Base-by-base conservation (phyloP, 2,329 filamentous ascomycete genomes). In the Ceratocystis huliohia region DNA sequence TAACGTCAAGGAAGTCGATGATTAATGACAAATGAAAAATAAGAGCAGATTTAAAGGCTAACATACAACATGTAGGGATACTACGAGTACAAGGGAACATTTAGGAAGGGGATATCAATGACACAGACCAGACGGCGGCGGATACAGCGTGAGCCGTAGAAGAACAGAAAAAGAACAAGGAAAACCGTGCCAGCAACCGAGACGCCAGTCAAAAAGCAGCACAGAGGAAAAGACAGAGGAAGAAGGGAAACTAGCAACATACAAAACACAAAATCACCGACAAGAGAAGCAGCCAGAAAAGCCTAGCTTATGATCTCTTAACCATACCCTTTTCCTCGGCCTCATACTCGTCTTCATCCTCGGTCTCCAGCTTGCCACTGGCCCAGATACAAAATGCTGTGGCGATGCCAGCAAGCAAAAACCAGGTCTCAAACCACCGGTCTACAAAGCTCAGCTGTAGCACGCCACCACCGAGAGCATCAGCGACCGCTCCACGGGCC, bases 351-450 rank as follows among this genome's bases (percentile, higher is more conserved):
- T 84, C 81, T 71, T 85, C 82, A 68, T 85, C 84, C 61, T 86
- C 84, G 69, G 33, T 30, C 5, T 79, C 79, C 2, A 74, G 74
- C 57, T 72, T 71, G 30, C 76, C 75, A 0, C 75, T 77, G 3
- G 91, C 73, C 80, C 87, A 89, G 25, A 95, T 85, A 0, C 88
- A 89, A n/a, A 82, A 72, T 1, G 81, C 85, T 1, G 90, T 94
- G 13, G 81, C 72, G 0, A 79, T 77, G 69, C 86, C 88, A 4
- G 87, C 87, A 2, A 85, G 73, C 66, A 96, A 75, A 74, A 95
- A 96, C 86, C 90, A 93, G 6, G 84, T 86, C 74, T 96, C 91
- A 71, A 96, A 96, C 91, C 91, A 96, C 37, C 83, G 80, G 72
- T 95, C 75, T 8, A 77, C 79, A 66, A 83, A 81, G 5, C 75